These are phyloP conservation scores for Pichia kudriavzevii DNA, from an alignment of 1,139 yeast species.

Conservation along the genomic window DNA sequence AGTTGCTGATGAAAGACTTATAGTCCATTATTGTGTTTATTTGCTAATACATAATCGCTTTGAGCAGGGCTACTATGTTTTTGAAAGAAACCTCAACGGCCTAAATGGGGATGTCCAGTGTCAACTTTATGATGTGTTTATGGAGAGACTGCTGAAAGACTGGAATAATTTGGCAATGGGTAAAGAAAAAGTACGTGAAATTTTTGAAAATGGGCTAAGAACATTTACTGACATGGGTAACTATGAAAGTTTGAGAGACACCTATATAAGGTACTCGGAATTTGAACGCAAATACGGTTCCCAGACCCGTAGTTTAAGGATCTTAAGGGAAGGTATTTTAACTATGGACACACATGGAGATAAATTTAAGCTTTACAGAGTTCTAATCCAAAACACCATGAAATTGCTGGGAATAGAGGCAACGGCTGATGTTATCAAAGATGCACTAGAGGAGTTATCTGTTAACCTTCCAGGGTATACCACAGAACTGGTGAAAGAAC, in stretches of 20 bases:
- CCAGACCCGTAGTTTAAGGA: conserved; percentile 34
- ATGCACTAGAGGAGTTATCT: conserved; percentile 37
- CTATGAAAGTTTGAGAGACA: conserved; percentile 28
- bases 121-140: conserved; percentile 68
- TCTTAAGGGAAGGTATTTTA: conserved; percentile 36
- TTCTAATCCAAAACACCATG: conserved; percentile 19
- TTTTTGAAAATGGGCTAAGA: conserved; percentile 58
- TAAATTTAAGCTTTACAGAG: conserved; percentile 30
- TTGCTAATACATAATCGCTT: conserved; percentile 42
- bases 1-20: conserved; percentile 61
- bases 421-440: conserved; percentile 30
- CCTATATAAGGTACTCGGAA: conserved; percentile 51
- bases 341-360: conserved; percentile 24
- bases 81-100: conserved; percentile 56
- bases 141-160: conserved; percentile 41
- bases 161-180: conserved; percentile 27
- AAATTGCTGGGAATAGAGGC: conserved; percentile 20
- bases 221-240: conserved; percentile 28
- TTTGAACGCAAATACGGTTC: conserved; percentile 52
- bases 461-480: conserved; percentile 24
- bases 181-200: conserved; percentile 58
- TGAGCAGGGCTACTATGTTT: conserved; percentile 53
- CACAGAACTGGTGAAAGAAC: conserved; percentile 25
- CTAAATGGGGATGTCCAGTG: conserved; percentile 59
- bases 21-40: conserved; percentile 61